Percentiles rank a stretch among this genome's conserved stretches.
Conservation (phyloP, 1,139 yeast genomes). For the Meyerozyma athensensis region DNA sequence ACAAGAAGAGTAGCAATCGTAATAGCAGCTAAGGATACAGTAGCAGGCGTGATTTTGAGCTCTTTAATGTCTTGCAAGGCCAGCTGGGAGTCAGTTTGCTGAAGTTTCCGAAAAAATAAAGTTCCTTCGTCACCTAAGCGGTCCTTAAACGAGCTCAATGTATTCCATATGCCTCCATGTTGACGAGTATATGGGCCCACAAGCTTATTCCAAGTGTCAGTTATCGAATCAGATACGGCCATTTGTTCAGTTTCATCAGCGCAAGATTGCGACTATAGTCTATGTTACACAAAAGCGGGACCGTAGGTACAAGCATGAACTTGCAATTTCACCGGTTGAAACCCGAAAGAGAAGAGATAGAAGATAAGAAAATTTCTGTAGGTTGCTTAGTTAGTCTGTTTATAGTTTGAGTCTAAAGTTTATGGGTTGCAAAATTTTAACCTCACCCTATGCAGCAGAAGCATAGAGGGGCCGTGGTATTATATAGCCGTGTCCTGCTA, state of each 20-base stretch:
- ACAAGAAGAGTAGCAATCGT: constrained; percentile 27
- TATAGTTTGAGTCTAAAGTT: too few relatives aligned
- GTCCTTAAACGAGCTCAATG: constrained; percentile 15
- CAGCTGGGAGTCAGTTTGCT: constrained; percentile 16
- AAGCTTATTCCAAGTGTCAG: constrained; percentile 23
- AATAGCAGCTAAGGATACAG: constrained; percentile 31
- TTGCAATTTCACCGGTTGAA: too few relatives aligned
- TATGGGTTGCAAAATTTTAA: too few relatives aligned
- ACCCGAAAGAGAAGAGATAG: too few relatives aligned
- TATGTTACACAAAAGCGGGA: constrained; percentile 5
- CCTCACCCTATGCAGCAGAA: too few relatives aligned
- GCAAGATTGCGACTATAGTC: constrained; percentile 1
- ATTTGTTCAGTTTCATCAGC: constrained; percentile 2
- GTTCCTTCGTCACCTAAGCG: constrained; percentile 20
- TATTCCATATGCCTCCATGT: constrained; percentile 17
- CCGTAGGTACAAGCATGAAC: too few relatives aligned
- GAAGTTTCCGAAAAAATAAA: constrained; percentile 5
- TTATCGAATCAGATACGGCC: background rate
- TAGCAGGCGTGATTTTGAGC: constrained; percentile 30
- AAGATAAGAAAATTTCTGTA: too few relatives aligned
- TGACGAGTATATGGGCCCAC: constrained; percentile 31
- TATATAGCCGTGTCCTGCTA: too few relatives aligned
- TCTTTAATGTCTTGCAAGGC: constrained; percentile 27
- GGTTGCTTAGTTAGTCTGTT: too few relatives aligned
- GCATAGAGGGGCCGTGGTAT: too few relatives aligned